Evolutionary conservation across 2,329 filamentous ascomycete genomes (phyloP), one percentile per base, ranked within the genome.

Genomic region (Elsinoe australis): DNA sequence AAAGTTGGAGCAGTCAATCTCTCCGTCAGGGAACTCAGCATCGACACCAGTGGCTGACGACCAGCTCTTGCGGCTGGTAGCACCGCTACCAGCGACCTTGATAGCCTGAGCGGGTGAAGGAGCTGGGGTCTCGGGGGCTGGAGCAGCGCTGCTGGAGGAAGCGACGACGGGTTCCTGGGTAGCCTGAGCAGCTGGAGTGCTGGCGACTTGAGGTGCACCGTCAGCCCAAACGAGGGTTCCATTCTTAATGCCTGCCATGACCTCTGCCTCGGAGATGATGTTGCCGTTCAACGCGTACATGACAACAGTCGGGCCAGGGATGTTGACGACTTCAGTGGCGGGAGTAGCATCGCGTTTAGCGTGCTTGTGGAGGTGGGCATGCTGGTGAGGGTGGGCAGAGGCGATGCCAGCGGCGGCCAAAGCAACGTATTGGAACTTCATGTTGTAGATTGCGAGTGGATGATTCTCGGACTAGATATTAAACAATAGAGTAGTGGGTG

Each of bases 21-120:
- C 66, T 51, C 86, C 86, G 64, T 83, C 82, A 9, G 84, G 85
- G 73, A 96, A 96, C 5, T 80, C 70, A 12, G 69, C 67, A 55
- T 80, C 71, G 48, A 90, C 55, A 44, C 85, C 85, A 18, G 60
- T 70, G 44, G 65, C 71, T 26, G 56, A 10, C 12, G 10, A 26
- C 45, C 45, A 48, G 45, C 46, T 29, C 55, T 50, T 55, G 50
- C 49, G 32, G 47, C 49, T 48, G 35, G 41, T 39, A 47, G 47
- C 39, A 41, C 47, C 32, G 49, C 49, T 26, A 49, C 19, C 31
- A 17, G 34, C 31, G 36, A 54, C 51, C 54, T n/a, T n/a, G n/a
- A n/a, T n/a, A n/a, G n/a, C n/a, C n/a, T n/a, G n/a, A n/a, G 57
- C 53, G 51, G 56, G 55, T 49, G 56, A 50, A 52, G 55, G 47